Base-by-base conservation (phyloP, 305 asterid genomes). In the Rubia peregrina region DNA sequence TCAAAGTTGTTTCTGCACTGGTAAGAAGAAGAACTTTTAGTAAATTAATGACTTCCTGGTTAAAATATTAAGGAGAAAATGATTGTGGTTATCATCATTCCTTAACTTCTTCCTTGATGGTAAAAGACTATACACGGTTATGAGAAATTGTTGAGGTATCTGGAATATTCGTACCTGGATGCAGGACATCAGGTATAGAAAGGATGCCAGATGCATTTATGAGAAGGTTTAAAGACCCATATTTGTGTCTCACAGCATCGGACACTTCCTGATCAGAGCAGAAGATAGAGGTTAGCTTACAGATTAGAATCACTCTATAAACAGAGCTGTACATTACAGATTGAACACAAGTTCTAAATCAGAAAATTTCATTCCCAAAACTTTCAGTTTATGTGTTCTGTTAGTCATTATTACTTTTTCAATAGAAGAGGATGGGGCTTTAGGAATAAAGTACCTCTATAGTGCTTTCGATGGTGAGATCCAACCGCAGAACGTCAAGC, bases 1-100 rank as follows among this genome's bases (percentile, higher is more conserved):
- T 89, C 87, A 93, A 75, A 51, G 97, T 93, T 64, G 98, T 93
- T 85, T 93, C 98, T 90, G 95, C 78, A 83, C 87, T 77, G 88
- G 74, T 83, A 80, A 78, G 66, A 70, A 73, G 75, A 60, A 40
- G 44, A 63, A 49, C 65, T 66, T 72, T 67, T 72, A 67, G 69
- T 75, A 80, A 73, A 77, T 75, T 38, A 62, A 63, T 26, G 65
- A 57, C 62, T 46, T 43, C 16, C 14, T 60, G 30, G 7, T 42
- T 16, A 61, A 71, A 70, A 73, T 0, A 16, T 56, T 66, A 73
- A 66, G 60, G 11, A 1, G 67, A 51, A 9, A 9, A 38, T 14
- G 42, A 24, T n/a, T 55, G 7, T 41, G 16, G 21, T 30, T 6
- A 9, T 38, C 9, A 48, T 0, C n/a, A 22, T 57, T 57, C 7